Base-by-base conservation (phyloP, 306 rosid species). In the Morella rubra region DNA sequence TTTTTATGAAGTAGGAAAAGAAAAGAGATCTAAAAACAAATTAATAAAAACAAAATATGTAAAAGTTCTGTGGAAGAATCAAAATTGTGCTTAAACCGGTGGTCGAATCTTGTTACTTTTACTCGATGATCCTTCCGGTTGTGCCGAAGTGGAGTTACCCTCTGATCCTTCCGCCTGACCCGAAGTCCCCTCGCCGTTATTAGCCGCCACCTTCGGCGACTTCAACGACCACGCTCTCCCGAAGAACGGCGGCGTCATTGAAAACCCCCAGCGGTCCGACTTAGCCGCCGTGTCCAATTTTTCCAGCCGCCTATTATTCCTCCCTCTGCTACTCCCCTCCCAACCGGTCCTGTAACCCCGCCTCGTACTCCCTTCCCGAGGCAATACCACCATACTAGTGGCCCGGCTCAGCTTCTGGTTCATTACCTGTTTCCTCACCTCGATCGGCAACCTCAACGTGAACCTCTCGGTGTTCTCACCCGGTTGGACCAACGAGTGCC, bases 401-500 rank as follows among this genome's bases (percentile, higher is more conserved):
- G 99, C 81, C 40, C 99, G 85, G 42, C 87, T 77, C 56, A 92
- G 81, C 41, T 78, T 40, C 81, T 83, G 86, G 81, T 88, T 91
- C 32, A 95, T 22, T 2, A 95, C 6, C 50, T 86, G 87, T 54
- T 87, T 92, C 59, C 98, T 86, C 47, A 92, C 92, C 11, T 83
- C 97, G 5, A 79, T 60, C 18, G 99, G 99, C 11, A 95, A 61
- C 42, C 82, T 83, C 82, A 95, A 50, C 62, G 99, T 95, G 85
- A 90, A 95, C 85, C 97, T 89, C 51, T 90, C 96, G 4, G 89
- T 89, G 72, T 86, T 86, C 44, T 95, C 96, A 0, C 92, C 92
- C 49, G 96, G 97, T 60, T 81, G 97, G 11, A 90, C 50, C 76
- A 89, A 1, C 0, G 98, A 91, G 69, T 95, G 98, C 0, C 98